Base-by-base conservation (phyloP, 257 asterid species). In the Linderniella brevidens region DNA sequence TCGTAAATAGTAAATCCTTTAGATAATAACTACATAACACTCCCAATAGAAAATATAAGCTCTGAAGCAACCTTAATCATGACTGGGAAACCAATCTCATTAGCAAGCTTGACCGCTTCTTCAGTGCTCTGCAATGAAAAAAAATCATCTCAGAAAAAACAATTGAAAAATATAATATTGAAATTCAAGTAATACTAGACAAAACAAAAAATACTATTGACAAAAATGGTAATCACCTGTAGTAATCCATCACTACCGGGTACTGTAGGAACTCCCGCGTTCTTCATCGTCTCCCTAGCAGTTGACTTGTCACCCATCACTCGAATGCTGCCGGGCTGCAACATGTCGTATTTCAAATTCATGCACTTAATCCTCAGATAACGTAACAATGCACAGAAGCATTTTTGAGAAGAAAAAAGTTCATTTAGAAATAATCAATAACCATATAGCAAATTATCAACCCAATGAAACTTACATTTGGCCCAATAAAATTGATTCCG, bases 251-350 rank as follows among this genome's bases (percentile, higher is more conserved):
- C 93, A 63, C 98, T 90, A 69, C 98, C 98, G 44, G 98, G 98
- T 48, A 90, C 98, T 54, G 98, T 90, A 38, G 98, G 96, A 69
- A 90, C 98, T 67, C 98, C 96, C 55, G 98, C 96, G 50, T 73
- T 90, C 79, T 90, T 90, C 98, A 90, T 90, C 59, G 98, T 90
- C 12, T 85, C 98, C 62, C 98, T 79, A 40, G 98, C 98, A 55
- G 96, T 90, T 55, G 98, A 71, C 68, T 90, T 90, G 75, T 90
- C 98, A 50, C 98, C 98, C 98, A 90, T 90, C 74, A 85, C 82
- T 61, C 87, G 72, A 19, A 90, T 90, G 66, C 96, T 90, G 58
- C 78, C 92, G 35, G 98, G 98, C 98, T 90, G 87, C 64, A 69
- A 61, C 53, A 41, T 29, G 49, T 52, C 52, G 48, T 48, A 56